Base-by-base conservation (phyloP, 2,329 filamentous ascomycete species). In the Myriosclerotinia duriaeana region DNA sequence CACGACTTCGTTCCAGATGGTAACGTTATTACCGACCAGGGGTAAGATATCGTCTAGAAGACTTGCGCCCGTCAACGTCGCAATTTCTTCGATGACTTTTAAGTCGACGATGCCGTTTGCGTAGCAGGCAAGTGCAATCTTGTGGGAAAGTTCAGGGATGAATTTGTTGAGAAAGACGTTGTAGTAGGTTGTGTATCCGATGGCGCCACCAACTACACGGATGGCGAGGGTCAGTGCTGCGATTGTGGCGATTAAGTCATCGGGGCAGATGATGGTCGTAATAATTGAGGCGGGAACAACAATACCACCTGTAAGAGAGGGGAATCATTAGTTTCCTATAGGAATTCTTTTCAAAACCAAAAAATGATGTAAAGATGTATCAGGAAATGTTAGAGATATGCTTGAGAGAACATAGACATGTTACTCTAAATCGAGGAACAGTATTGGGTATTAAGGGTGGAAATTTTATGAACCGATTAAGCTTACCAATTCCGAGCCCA, bases 231-330 rank as follows among this genome's bases (percentile, higher is more conserved):
- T 90, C 30, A 91, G 79, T 7, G 89, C 87, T 1, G 87, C 84
- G 55, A 90, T 82, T 2, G 88, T 90, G 9, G 87, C 88, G 69
- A 91, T 90, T 7, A 90, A 80, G 65, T 90, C 87, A 73, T 88
- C 85, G 0, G 88, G 87, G 68, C 87, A 89, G 70, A 90, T 86
- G 71, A 90, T 89, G 12, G 86, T 87, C 8, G 86, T 85, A 66
- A 90, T 88, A 70, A 90, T 88, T 1, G 85, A 87, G 0, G 85
- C 84, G 0, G 88, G 88, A 6, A 91, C 85, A 20, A 90, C 84
- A 62, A 90, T 87, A 2, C 85, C 88, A 9, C 48, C 48, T 50
- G n/a, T 8, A 15, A 48, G 8, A 48, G 17, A 20, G 6, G 3
- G 20, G 6, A n/a, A 17, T 60, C 14, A 60, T 30, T 48, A 60